Conservation (phyloP, 108 stramenopile genomes). For the Discostella stelligeroides region DNA sequence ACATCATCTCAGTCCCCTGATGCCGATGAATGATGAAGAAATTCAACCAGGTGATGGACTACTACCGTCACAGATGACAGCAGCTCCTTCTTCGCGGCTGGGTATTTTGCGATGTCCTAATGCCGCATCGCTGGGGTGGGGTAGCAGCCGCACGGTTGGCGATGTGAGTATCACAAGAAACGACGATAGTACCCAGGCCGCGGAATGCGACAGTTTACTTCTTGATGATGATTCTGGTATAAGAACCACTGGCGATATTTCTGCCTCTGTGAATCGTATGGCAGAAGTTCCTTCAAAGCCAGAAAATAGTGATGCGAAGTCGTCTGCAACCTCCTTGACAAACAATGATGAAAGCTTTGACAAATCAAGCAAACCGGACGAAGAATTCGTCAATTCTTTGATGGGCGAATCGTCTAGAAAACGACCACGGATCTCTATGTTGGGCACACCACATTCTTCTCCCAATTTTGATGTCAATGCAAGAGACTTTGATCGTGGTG, state of each 20-base stretch:
- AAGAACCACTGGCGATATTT: too few species aligned
- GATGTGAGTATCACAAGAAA: neutral
- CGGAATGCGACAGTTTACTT: neutral
- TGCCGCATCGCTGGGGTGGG: constrained; percentile 33
- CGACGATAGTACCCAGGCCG: neutral
- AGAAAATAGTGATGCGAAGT: too few species aligned
- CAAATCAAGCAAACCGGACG: too few species aligned
- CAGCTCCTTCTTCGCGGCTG: constrained; percentile 8
- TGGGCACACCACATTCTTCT: too few species aligned
- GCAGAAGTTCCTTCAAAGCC: too few species aligned
- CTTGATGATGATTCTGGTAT: neutral
- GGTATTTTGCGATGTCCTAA: constrained; percentile 40
- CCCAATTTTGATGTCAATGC: neutral
- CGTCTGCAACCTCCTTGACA: too few species aligned
- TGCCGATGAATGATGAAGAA: too few species aligned
- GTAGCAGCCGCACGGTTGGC: neutral
- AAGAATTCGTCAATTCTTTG: too few species aligned
- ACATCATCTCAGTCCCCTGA: neutral
- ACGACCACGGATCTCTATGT: neutral
- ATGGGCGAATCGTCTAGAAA: neutral
- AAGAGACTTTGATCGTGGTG: neutral
- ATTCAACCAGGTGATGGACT: neutral
- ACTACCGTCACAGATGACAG: neutral
- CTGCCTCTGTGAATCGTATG: too few species aligned
- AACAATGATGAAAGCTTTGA: too few species aligned